Conservation (phyloP, 2,329 filamentous ascomycete species). For the Ophiosphaerella narmari region DNA sequence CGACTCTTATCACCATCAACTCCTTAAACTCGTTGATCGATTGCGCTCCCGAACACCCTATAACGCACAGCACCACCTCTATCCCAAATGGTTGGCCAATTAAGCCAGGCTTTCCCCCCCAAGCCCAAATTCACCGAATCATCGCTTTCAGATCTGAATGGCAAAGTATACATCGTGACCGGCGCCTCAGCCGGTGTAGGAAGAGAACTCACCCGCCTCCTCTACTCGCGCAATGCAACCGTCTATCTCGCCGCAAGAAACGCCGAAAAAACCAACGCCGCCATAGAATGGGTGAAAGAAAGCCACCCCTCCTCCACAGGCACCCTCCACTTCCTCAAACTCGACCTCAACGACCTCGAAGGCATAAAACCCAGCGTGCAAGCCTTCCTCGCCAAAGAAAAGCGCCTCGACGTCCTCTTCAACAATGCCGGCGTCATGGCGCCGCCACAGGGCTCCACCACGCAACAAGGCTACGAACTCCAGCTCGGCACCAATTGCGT, state of each 20-base stretch:
- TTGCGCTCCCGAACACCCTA: not conserved
- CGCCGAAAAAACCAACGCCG: conserved; percentile 46
- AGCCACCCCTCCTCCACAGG: conserved; percentile 26
- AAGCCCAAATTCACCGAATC: conserved; percentile 19
- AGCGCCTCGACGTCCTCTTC: conserved; percentile 49
- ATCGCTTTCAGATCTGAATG: conserved; percentile 47
- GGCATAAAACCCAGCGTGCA: conserved; percentile 44
- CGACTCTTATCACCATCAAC: too few species aligned
- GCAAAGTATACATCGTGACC: conserved; percentile 59
- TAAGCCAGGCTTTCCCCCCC: conserved; percentile 23
- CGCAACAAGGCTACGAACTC: conserved; percentile 29
- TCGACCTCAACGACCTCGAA: conserved; percentile 51
- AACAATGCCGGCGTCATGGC: conserved; percentile 45
- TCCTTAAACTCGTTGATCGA: too few species aligned
- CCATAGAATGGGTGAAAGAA: conserved; percentile 49
- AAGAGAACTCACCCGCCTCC: conserved; percentile 57
- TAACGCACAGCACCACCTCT: not conserved
- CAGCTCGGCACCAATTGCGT: conserved; percentile 50
- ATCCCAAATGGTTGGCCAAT: conserved; percentile 18
- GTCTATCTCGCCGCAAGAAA: conserved; percentile 62
- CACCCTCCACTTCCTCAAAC: conserved; percentile 27
- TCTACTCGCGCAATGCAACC: conserved; percentile 59
- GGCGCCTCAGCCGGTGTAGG: conserved; percentile 57
- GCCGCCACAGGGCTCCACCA: conserved; percentile 27
- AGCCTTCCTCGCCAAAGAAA: conserved; percentile 46